Percentiles rank a stretch among this genome's conserved stretches.
phyloP scores from a whole-genome alignment of 306 rosid genomes.

The Prosopis cineraria region DNA sequence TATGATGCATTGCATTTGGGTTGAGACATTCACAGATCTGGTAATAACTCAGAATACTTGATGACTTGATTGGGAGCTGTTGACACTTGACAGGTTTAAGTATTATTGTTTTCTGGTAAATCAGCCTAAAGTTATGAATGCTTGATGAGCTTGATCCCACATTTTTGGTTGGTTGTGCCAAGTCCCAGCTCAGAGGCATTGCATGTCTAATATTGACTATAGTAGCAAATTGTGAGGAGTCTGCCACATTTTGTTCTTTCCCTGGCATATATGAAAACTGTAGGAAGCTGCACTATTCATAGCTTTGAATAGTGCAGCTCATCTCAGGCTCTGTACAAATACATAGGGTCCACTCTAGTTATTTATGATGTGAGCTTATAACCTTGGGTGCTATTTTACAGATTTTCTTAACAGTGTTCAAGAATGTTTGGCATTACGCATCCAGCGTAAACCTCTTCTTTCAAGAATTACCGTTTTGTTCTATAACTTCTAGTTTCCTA shows the following conservation, averaged over 20 bases:
- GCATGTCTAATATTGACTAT: constrained; percentile 1
- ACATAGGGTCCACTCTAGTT: not conserved
- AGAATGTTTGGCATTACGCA: not conserved
- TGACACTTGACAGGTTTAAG: too few species aligned
- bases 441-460: not conserved
- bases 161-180: constrained; percentile 14
- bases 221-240: constrained; percentile 16
- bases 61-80: not conserved
- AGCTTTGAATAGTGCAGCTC: not conserved
- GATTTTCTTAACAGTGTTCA: not conserved
- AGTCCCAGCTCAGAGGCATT: constrained; percentile 7
- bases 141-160: constrained; percentile 18
- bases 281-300: not conserved
- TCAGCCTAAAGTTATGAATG: constrained; percentile 1
- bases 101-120: not conserved
- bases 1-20: not conserved
- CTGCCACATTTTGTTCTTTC: constrained; percentile 1
- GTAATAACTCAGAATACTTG: not conserved
- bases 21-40: not conserved
- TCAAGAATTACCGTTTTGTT: not conserved
- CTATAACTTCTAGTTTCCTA: constrained; percentile 6
- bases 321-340: not conserved
- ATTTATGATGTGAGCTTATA: constrained; percentile 2
- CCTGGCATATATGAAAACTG: not conserved
- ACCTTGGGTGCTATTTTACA: not conserved